These are phyloP conservation scores for Papiliotrema nemorosa DNA, from an alignment of 1,284 basidiomycete genomes.

Conservation along the genomic window DNA sequence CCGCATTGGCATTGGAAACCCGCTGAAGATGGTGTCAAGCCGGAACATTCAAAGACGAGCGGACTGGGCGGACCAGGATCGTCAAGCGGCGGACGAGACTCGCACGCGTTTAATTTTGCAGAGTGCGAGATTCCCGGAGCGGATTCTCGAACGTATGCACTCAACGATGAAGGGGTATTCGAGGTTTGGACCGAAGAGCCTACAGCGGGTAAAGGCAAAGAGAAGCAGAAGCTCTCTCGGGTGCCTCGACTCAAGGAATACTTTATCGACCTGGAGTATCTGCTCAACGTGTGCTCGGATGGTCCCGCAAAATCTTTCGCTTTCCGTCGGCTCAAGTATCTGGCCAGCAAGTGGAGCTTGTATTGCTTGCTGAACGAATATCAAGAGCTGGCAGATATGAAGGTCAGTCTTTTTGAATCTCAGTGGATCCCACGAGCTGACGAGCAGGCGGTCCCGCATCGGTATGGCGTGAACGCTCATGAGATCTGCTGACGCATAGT, in stretches of 20 bases:
- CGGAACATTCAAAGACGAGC: conserved; percentile 6
- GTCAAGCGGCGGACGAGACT: conserved; percentile 48
- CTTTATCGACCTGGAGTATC: conserved; percentile 92
- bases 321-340: conserved; percentile 85
- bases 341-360: conserved; percentile 94
- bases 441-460: conserved; percentile 64
- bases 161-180: conserved; percentile 83
- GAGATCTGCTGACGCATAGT: conserved; percentile 49
- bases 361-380: conserved; percentile 90
- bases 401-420: conserved; percentile 49
- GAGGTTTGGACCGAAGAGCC: conserved; percentile 60
- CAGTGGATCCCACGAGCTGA: not conserved
- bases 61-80: conserved; percentile 1
- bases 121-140: conserved; percentile 64
- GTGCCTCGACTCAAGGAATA: conserved; percentile 90
- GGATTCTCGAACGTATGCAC: conserved; percentile 53
- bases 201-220: not conserved
- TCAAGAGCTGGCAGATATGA: conserved; percentile 94
- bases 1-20: conserved; percentile 85
- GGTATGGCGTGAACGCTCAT: conserved; percentile 47
- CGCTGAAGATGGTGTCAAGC: conserved; percentile 52
- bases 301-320: conserved; percentile 97
- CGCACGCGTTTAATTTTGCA: conserved; percentile 60
- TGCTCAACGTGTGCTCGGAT: conserved; percentile 79
- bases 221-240: conserved; percentile 62